Percentiles rank a stretch among this genome's conserved stretches.
Conservation (phyloP, 306 rosid species). For the Astragalus glycyphyllos region DNA sequence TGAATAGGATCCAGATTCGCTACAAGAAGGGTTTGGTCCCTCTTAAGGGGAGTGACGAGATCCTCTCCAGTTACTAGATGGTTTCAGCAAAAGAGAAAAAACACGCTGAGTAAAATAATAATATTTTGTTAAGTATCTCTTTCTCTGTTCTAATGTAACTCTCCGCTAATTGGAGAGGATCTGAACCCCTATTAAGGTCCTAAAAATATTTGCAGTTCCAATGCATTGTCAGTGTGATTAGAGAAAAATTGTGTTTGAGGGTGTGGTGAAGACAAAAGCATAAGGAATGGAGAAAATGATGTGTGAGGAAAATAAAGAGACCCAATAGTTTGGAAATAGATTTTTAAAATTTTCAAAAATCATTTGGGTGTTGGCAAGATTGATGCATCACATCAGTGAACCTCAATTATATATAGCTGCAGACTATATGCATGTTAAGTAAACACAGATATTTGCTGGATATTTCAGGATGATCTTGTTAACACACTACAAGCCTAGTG, state of each 20-base stretch:
- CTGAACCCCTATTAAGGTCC: constrained; percentile 40
- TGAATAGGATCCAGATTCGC: no score
- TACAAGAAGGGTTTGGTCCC: constrained; percentile 31
- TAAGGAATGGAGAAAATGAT: constrained; percentile 30
- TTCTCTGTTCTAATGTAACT: no score
- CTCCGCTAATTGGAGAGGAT: no score
- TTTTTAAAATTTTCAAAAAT: constrained; percentile 10
- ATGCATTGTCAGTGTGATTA: constrained; percentile 42
- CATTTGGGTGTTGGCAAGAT: constrained; percentile 37
- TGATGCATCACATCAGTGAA: constrained; percentile 51
- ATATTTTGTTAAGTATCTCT: no score
- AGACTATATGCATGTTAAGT: constrained; percentile 33
- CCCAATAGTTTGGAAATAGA: constrained; percentile 18
- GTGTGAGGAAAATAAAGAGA: constrained; percentile 36
- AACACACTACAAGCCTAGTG: constrained; percentile 20
- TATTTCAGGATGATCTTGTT: constrained; percentile 32
- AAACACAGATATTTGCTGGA: constrained; percentile 35
- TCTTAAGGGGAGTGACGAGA: no score
- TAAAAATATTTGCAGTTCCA: constrained; percentile 48
- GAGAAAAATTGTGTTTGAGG: constrained; percentile 25
- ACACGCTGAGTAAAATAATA: no score
- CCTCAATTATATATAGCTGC: constrained; percentile 52
- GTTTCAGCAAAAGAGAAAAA: no score
- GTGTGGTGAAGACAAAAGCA: constrained; percentile 32
- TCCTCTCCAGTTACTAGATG: no score